Evolutionary conservation across 176 grass and related monocot species (phyloP).

Genomic region (Avena atlantica): DNA sequence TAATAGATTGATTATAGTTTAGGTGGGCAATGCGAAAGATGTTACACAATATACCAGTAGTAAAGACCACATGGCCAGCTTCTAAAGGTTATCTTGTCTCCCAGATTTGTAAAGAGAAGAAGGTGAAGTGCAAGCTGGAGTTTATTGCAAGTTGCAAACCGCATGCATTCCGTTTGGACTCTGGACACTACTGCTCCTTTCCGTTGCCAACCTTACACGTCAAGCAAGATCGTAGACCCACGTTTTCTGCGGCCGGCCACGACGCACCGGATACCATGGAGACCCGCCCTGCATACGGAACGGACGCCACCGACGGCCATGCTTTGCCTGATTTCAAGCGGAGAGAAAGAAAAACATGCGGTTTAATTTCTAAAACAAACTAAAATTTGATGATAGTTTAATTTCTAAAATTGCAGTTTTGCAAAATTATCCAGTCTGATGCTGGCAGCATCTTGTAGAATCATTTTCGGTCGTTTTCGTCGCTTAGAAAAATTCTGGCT

Average conservation of each 20-base stretch:
- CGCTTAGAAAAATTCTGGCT: no score
- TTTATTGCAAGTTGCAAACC: neutral
- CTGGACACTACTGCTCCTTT: conserved; percentile 9
- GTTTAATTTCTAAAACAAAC: neutral
- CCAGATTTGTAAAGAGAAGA: conserved; percentile 2
- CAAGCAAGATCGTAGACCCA: conserved; percentile 49
- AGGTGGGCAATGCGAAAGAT: conserved; percentile 1
- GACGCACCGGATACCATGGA: neutral
- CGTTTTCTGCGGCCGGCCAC: conserved; percentile 38
- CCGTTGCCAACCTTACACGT: conserved; percentile 56
- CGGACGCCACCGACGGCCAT: neutral
- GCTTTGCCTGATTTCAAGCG: neutral
- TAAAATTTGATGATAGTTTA: neutral
- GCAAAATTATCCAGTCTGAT: neutral
- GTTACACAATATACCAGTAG: conserved; percentile 16
- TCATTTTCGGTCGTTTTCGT: no score
- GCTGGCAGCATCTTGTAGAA: no score
- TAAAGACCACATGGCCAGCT: conserved; percentile 63
- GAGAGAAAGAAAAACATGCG: neutral
- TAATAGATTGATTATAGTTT: neutral
- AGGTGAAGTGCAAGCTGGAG: conserved; percentile 2
- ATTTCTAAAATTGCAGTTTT: neutral
- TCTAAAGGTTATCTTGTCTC: conserved; percentile 49
- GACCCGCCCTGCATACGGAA: neutral
- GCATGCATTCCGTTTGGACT: conserved; percentile 25